Evolutionary conservation across 2,329 filamentous ascomycete genomes (phyloP).

Genomic region (Stagonosporopsis chrysanthemi): DNA sequence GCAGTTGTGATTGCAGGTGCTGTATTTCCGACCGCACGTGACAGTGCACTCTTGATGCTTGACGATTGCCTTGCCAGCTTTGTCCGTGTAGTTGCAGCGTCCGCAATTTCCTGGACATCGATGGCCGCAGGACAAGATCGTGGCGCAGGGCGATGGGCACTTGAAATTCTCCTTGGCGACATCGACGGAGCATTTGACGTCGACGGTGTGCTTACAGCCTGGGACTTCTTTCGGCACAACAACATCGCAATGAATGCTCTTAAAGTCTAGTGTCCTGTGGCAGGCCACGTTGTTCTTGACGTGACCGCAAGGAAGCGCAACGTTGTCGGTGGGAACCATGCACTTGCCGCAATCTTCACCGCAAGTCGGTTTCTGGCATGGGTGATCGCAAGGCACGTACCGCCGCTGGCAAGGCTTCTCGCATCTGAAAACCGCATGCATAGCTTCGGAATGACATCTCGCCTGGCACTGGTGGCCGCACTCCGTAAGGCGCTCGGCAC

Average conservation of each 20-base stretch:
- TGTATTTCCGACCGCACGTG: constrained; percentile 35
- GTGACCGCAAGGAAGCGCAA: constrained; percentile 42
- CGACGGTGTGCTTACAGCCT: constrained; percentile 63
- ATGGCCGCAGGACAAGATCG: constrained; percentile 65
- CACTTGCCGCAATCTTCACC: constrained; percentile 40
- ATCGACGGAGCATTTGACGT: constrained; percentile 59
- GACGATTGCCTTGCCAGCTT: constrained; percentile 15
- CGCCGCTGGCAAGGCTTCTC: constrained; percentile 35
- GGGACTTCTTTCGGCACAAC: constrained; percentile 59
- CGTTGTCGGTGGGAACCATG: constrained; percentile 24
- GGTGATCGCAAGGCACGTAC: constrained; percentile 35
- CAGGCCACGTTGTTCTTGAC: constrained; percentile 27
- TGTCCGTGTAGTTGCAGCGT: constrained; percentile 55
- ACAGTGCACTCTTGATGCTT: constrained; percentile 32
- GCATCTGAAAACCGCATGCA: constrained; percentile 40
- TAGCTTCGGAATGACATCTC: constrained; percentile 41
- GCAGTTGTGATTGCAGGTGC: constrained; percentile 43
- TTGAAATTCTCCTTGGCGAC: constrained; percentile 52
- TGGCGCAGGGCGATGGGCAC: constrained; percentile 60
- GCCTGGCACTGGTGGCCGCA: constrained; percentile 43
- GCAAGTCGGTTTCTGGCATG: constrained; percentile 39
- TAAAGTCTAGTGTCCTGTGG: constrained; percentile 51
- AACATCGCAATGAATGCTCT: constrained; percentile 58
- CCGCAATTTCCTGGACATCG: constrained; percentile 59
- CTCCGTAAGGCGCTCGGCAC: constrained; percentile 28